These are phyloP conservation scores for Blastocystis sp. DNA, from an alignment of 352 stramenopile species.

Conservation along the genomic window DNA sequence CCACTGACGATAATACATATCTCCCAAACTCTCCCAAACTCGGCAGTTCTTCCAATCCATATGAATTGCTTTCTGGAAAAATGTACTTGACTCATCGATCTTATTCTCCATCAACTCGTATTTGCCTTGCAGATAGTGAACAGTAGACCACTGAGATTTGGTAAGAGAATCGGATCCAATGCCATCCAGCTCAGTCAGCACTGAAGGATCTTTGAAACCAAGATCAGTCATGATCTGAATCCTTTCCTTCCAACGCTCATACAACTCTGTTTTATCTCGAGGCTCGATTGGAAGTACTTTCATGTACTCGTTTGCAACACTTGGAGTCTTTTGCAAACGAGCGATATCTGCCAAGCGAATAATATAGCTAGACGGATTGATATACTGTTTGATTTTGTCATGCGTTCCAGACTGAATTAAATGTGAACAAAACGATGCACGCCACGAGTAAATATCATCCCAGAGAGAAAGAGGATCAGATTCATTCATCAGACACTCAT, in stretches of 20 bases:
- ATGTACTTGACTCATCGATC: neutral
- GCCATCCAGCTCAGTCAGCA: slow-evolving; percentile 3
- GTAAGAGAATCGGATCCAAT: neutral
- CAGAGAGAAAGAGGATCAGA: slow-evolving; percentile 30
- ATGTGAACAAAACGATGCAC: neutral
- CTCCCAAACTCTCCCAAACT: neutral
- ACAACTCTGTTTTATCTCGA: neutral
- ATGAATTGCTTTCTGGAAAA: neutral
- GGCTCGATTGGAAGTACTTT: neutral
- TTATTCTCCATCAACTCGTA: neutral
- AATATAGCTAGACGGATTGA: neutral
- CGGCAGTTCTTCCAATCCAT: neutral
- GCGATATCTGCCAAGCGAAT: neutral
- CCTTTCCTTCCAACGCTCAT: neutral
- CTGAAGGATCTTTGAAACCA: neutral
- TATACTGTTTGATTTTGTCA: neutral
- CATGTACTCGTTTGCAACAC: neutral
- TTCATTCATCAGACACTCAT: neutral
- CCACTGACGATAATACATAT: neutral
- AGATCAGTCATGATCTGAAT: neutral
- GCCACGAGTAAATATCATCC: slow-evolving; percentile 16
- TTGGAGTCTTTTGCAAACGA: neutral
- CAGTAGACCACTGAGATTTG: neutral
- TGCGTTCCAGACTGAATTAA: neutral
- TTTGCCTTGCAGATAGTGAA: neutral